phyloP scores from a whole-genome alignment of 768 basidiomycete genomes.

The Termitomyces bulborhizus region DNA sequence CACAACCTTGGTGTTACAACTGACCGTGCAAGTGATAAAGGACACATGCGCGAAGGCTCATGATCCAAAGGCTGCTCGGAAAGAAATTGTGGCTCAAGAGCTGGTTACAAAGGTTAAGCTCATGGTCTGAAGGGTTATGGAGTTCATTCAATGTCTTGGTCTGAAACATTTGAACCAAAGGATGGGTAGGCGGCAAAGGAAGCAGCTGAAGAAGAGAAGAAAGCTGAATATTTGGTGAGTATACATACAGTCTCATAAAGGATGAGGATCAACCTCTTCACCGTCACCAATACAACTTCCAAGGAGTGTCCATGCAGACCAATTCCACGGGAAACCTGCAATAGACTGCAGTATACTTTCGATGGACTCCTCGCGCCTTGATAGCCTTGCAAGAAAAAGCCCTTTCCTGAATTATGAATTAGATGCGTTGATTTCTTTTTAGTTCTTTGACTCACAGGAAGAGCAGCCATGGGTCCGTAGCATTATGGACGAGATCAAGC shows the following conservation, averaged over 20 bases:
- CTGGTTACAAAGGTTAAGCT: constrained; percentile 75
- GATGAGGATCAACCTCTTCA: constrained; percentile 60
- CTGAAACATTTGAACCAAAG: constrained; percentile 65
- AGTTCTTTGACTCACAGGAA: constrained; percentile 56
- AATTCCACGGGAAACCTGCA: constrained; percentile 82
- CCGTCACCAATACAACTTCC: constrained; percentile 72
- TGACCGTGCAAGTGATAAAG: constrained; percentile 88
- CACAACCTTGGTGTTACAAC: constrained; percentile 16
- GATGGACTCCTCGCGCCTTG: constrained; percentile 80
- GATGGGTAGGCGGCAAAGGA: constrained; percentile 40
- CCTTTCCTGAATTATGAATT: constrained; percentile 53
- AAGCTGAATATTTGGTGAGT: constrained; percentile 26
- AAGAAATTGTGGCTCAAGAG: constrained; percentile 69
- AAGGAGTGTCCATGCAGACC: constrained; percentile 89
- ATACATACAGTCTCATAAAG: constrained; percentile 6
- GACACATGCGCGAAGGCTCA: constrained; percentile 80
- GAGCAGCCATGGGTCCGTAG: constrained; percentile 74
- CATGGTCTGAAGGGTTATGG: constrained; percentile 82
- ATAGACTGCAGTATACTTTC: constrained; percentile 76
- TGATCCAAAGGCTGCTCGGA: constrained; percentile 78
- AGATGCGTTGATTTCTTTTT: neutral
- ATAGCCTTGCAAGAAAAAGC: constrained; percentile 73
- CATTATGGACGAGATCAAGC: constrained; percentile 49
- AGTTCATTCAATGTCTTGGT: constrained; percentile 87
- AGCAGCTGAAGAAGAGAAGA: constrained; percentile 42